Evolutionary conservation across 108 stramenopile species (phyloP).

Genomic region (Cyclotella baltica): DNA sequence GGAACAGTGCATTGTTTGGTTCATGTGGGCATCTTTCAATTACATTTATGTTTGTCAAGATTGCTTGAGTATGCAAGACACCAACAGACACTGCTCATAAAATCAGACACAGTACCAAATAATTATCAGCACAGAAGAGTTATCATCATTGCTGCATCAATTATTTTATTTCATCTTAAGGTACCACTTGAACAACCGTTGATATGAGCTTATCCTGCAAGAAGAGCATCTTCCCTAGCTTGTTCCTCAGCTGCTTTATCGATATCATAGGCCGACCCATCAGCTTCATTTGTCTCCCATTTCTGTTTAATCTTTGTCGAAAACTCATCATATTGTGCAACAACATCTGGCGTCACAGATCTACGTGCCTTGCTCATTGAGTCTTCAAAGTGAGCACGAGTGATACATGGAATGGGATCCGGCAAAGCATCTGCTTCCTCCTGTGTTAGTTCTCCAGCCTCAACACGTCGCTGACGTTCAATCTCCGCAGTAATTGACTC

Average conservation of each 20-base stretch:
- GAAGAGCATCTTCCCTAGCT: constrained; percentile 72
- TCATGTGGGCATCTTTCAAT: too few species aligned
- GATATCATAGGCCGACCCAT: constrained; percentile 76
- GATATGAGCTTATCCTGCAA: constrained; percentile 57
- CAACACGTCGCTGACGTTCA: constrained; percentile 83
- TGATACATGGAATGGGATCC: constrained; percentile 85
- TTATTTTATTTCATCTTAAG: too few species aligned
- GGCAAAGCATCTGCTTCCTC: constrained; percentile 86
- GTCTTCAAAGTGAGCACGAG: constrained; percentile 84
- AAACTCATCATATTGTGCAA: constrained; percentile 89
- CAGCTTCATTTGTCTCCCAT: constrained; percentile 71
- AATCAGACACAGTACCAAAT: too few species aligned
- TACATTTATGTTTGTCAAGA: too few species aligned
- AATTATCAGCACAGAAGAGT: too few species aligned
- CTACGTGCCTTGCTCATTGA: constrained; percentile 89
- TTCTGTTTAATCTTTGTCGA: constrained; percentile 85
- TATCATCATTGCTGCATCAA: too few species aligned
- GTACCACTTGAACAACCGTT: too few species aligned
- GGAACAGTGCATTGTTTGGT: too few species aligned
- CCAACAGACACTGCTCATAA: too few species aligned
- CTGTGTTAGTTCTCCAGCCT: constrained; percentile 87
- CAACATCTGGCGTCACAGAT: constrained; percentile 87
- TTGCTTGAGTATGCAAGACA: too few species aligned
- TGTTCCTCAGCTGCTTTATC: constrained; percentile 84
- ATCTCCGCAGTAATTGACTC: constrained; percentile 91